These are phyloP conservation scores for Aspergillus steynii DNA, from an alignment of 495 filamentous ascomycete genomes.

Conservation along the genomic window DNA sequence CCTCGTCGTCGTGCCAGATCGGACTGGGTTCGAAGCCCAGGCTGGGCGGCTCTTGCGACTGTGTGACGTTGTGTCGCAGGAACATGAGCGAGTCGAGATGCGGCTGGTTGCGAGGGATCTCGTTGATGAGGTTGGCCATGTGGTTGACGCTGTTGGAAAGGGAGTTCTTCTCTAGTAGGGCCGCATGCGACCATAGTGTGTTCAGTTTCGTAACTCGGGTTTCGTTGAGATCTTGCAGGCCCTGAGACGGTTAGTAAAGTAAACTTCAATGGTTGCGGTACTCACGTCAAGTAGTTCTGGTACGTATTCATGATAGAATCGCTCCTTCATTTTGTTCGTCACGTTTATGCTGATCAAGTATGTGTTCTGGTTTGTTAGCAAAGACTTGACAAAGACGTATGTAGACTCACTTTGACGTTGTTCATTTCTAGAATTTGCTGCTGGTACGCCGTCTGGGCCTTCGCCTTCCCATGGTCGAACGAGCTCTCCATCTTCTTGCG, in stretches of 20 bases:
- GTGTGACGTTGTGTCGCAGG: constrained; percentile 80
- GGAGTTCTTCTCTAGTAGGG: constrained; percentile 72
- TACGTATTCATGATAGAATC: constrained; percentile 95
- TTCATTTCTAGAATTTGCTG: constrained; percentile 91
- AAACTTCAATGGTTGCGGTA: constrained; percentile 14
- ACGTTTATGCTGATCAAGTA: constrained; percentile 95
- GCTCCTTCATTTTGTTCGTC: constrained; percentile 94
- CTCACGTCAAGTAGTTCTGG: constrained; percentile 89
- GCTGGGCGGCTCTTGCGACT: constrained; percentile 78
- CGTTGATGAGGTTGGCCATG: constrained; percentile 66
- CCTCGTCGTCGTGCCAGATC: constrained; percentile 92
- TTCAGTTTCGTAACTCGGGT: constrained; percentile 82
- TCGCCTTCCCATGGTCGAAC: constrained; percentile 78
- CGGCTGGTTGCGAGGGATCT: constrained; percentile 87
- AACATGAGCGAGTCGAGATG: constrained; percentile 96
- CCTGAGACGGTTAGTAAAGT: constrained; percentile 39
- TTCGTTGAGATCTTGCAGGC: constrained; percentile 87
- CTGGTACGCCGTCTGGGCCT: constrained; percentile 86
- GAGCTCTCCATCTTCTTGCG: constrained; percentile 91
- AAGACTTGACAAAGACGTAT: neutral
- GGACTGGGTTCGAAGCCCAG: constrained; percentile 92
- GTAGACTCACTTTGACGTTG: constrained; percentile 71
- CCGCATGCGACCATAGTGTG: constrained; percentile 76
- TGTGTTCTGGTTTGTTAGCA: constrained; percentile 64
- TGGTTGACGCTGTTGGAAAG: constrained; percentile 70